Evolutionary conservation across 2,329 filamentous ascomycete species (phyloP), one percentile per base, ranked within the genome.

Genomic region (Xylariaceae sp.): DNA sequence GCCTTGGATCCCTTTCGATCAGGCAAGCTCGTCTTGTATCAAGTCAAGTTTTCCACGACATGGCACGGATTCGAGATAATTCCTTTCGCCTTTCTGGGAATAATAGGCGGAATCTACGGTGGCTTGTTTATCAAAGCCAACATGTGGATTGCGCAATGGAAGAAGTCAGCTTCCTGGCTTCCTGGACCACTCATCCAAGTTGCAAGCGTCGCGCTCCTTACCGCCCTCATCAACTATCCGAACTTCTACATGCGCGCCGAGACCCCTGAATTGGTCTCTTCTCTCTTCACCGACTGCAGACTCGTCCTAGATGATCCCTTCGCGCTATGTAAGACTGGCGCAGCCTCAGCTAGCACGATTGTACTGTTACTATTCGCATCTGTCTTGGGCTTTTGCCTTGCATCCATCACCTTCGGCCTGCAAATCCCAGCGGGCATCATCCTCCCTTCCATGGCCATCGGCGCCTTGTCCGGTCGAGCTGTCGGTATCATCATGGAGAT

Each of bases 191-290:
- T 97, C 34, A 73, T 82, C 11, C 92, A 97, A 75, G 93, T 97
- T 8, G 76, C 88, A 18, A 74, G 86, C n/a, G 85, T 96, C 23
- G 87, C 93, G 3, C 77, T 92, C 48, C 71, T 96, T 18, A 96
- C 92, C 1, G 91, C 93, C 1, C 73, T 97, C 50, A 84, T 97
- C 74, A 97, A 96, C 77, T 99, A 92, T 68, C 94, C 94, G 9
- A 96, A 97, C 75, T 88, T 92, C 58, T 97, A 97, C 74, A 96
- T 97, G 88, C 88, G 94, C 66, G 89, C 92, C 2, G 93, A 97
- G 72, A 85, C 89, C 18, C 92, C 92, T 0, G 91, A 97, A 72
- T 85, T 99, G 2, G 92, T 97, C 13, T 92, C 92, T 62, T 89
- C 88, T 59, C 84, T 99, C 34, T 97, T 99, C 72, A 86, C 91